These are phyloP conservation scores for Marasmius oreades DNA, from an alignment of 1,284 basidiomycete genomes.

Conservation along the genomic window DNA sequence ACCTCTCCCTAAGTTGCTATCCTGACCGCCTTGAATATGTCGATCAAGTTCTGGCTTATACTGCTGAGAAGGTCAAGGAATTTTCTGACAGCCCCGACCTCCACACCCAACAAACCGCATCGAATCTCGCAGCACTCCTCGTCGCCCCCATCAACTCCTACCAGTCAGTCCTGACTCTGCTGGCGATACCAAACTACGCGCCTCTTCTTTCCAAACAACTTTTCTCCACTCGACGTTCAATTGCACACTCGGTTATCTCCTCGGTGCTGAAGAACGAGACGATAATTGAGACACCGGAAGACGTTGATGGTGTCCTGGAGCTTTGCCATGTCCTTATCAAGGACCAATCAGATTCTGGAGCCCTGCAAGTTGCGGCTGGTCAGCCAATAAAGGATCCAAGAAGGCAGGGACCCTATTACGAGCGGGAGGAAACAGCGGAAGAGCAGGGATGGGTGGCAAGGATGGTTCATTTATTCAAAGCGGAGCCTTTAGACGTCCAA, in stretches of 20 bases:
- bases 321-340: constrained; percentile 88
- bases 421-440: constrained; percentile 88
- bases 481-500: constrained; percentile 80
- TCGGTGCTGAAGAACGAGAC: constrained; percentile 95
- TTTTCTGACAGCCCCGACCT: constrained; percentile 84
- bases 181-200: constrained; percentile 86
- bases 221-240: constrained; percentile 83
- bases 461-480: constrained; percentile 91
- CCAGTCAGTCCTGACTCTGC: constrained; percentile 88
- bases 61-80: constrained; percentile 81
- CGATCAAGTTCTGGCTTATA: constrained; percentile 88
- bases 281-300: constrained; percentile 84
- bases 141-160: constrained; percentile 93
- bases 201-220: constrained; percentile 82
- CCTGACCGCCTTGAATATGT: constrained; percentile 94
- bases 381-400: constrained; percentile 46
- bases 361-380: constrained; percentile 24
- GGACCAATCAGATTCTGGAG: constrained; percentile 69
- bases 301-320: constrained; percentile 88
- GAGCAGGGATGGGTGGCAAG: constrained; percentile 97
- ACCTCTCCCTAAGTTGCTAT: constrained; percentile 92
- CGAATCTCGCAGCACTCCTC: constrained; percentile 86
- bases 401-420: constrained; percentile 55
- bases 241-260: constrained; percentile 89
- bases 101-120: constrained; percentile 80